Conservation (phyloP, 164 flowering plant species). For the Sedum album region DNA sequence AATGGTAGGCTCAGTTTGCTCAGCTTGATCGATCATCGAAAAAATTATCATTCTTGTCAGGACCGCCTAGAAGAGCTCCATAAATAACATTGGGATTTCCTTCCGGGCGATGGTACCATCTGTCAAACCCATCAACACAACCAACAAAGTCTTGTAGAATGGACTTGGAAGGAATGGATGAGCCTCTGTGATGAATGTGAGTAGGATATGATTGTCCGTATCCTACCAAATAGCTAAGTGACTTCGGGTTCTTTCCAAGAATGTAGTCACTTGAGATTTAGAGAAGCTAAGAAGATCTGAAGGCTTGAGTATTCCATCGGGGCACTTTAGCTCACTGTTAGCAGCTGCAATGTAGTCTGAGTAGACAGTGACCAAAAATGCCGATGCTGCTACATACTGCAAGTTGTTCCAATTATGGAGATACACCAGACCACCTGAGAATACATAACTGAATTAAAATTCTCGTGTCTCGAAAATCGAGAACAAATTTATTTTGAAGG, state of each 20-base stretch:
- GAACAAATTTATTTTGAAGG: background rate
- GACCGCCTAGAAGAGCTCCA: conserved; percentile 72
- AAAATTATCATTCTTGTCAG: too few relatives aligned
- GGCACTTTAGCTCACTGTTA: conserved; percentile 46
- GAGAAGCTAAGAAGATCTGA: conserved; percentile 56
- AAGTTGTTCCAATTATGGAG: conserved; percentile 69
- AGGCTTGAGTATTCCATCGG: conserved; percentile 45
- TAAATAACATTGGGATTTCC: conserved; percentile 56
- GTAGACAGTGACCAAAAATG: conserved; percentile 74
- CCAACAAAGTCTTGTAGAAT: conserved; percentile 27
- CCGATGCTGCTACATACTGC: conserved; percentile 70
- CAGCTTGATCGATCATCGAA: conserved; percentile 52
- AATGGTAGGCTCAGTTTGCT: conserved; percentile 45
- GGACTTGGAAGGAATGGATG: conserved; percentile 53
- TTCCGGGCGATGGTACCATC: conserved; percentile 44
- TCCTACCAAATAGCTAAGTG: conserved; percentile 76
- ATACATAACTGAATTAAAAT: background rate
- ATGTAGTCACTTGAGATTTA: conserved; percentile 60
- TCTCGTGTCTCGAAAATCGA: background rate
- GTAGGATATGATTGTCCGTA: conserved; percentile 52
- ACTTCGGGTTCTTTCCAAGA: conserved; percentile 76
- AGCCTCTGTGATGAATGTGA: conserved; percentile 73
- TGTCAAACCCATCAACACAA: conserved; percentile 69
- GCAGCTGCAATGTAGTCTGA: conserved; percentile 54
- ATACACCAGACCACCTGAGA: conserved; percentile 60